Conservation (phyloP, 1,284 basidiomycete genomes). For the Stygiomarasmius scandens region DNA sequence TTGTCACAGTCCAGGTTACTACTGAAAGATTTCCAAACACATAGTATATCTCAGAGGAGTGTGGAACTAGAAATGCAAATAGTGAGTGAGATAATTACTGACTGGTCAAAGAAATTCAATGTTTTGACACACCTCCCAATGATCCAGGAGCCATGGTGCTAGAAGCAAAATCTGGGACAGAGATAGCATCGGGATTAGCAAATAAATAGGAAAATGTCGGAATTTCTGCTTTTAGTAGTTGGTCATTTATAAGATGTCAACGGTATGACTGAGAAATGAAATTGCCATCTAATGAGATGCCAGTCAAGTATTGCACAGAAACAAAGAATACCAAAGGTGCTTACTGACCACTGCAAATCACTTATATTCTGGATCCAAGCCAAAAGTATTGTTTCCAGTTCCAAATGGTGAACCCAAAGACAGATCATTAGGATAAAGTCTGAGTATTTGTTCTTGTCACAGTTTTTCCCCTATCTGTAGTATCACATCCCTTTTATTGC, state of each 20-base stretch:
- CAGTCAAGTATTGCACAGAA: neutral
- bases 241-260: neutral
- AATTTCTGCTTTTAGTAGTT: neutral
- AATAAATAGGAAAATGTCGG: slow-evolving; percentile 4
- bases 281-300: no score
- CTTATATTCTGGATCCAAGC: slow-evolving; percentile 20
- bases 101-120: neutral
- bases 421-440: slow-evolving; percentile 2
- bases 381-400: slow-evolving; percentile 21
- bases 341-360: slow-evolving; percentile 29
- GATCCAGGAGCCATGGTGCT: neutral
- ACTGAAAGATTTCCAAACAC: slow-evolving; percentile 1
- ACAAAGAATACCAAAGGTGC: neutral
- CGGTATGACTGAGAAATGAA: slow-evolving; percentile 1
- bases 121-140: neutral
- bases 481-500: no score
- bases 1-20: neutral
- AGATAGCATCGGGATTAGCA: neutral
- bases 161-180: neutral
- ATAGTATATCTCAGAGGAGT: slow-evolving; percentile 8
- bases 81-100: neutral
- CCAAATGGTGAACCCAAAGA: slow-evolving; percentile 6
- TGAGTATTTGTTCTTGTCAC: neutral
- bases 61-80: neutral
- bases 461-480: no score